Evolutionary conservation across 1,284 basidiomycete genomes (phyloP), one percentile per base, ranked within the genome.

Genomic region (Dichomitus squalens): DNA sequence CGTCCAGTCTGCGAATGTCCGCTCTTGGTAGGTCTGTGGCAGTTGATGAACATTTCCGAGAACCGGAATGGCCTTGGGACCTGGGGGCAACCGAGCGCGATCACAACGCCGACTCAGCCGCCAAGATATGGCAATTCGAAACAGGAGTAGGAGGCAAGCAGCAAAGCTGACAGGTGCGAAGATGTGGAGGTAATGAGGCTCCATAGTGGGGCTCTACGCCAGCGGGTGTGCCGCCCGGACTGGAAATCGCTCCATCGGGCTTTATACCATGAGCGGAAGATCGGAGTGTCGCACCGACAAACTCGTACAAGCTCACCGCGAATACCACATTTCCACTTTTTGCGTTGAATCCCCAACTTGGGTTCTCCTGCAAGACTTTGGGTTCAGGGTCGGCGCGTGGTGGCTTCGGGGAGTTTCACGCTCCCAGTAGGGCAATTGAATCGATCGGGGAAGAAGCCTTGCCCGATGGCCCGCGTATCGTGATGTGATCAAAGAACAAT

Each of bases 41-140:
- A 84, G 73, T 56, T 83, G 79, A 27, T 79, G 75, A 25, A 75
- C 67, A 59, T 83, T 84, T 2, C 82, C 82, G 34, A 84, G 69
- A 54, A 83, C 63, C 0, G 80, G 80, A 12, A 76, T 64, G 7
- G 74, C 71, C 38, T 60, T 73, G 8, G 82, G 82, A 1, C 82
- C 82, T 3, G 82, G 81, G 21, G 82, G 81, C 9, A 66, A 53
- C 40, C 36, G 66, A 55, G 49, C 51, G 27, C 33, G 48, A 34
- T 33, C 18, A 39, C 35, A 31, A 11, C 31, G 34, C 49, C 46
- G 49, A 36, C 38, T 39, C 5, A 52, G 40, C 36, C 41, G 20
- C 23, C 52, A 39, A 29, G 51, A 53, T 44, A n/a, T n/a, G n/a
- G n/a, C n/a, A n/a, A n/a, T n/a, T n/a, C n/a, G n/a, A n/a, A n/a